These are phyloP conservation scores for Tuber calosporum DNA, from an alignment of 495 filamentous ascomycete species.

Conservation along the genomic window DNA sequence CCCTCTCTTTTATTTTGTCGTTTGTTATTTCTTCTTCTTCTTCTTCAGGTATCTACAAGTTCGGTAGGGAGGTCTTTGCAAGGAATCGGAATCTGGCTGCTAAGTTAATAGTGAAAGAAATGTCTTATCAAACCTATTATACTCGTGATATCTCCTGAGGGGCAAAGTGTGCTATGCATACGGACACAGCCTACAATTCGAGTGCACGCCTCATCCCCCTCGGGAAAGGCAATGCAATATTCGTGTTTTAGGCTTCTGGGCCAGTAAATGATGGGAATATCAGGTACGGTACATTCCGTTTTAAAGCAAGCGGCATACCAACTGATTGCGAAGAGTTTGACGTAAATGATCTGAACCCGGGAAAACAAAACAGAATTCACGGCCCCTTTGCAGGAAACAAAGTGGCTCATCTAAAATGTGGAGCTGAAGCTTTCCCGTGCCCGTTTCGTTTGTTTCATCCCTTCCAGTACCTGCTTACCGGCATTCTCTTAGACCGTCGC, in stretches of 20 bases:
- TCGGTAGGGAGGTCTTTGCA: background rate
- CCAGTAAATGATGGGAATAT: background rate
- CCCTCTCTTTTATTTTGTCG: background rate
- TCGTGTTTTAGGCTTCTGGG: background rate
- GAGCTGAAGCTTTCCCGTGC: background rate
- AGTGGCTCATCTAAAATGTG: background rate
- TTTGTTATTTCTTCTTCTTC: background rate
- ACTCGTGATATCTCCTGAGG: background rate
- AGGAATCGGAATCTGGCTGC: background rate
- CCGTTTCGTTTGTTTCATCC: background rate
- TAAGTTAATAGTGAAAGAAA: background rate
- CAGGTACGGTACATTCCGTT: background rate
- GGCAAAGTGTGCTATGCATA: background rate
- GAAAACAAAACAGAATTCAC: background rate
- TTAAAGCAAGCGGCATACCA: background rate
- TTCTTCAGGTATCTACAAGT: background rate
- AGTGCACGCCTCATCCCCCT: background rate
- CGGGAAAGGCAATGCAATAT: background rate
- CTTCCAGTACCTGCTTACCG: background rate
- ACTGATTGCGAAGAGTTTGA: background rate
- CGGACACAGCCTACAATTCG: background rate
- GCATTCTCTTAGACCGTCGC: background rate
- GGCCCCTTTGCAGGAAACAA: background rate
- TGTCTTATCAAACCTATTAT: background rate
- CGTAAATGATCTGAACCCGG: background rate